A percentile compares a stretch with the other conserved stretches of the same genome.
Evolutionary conservation across 2,329 filamentous ascomycete genomes (phyloP).

Genomic region (Amauroascus verrucosus): DNA sequence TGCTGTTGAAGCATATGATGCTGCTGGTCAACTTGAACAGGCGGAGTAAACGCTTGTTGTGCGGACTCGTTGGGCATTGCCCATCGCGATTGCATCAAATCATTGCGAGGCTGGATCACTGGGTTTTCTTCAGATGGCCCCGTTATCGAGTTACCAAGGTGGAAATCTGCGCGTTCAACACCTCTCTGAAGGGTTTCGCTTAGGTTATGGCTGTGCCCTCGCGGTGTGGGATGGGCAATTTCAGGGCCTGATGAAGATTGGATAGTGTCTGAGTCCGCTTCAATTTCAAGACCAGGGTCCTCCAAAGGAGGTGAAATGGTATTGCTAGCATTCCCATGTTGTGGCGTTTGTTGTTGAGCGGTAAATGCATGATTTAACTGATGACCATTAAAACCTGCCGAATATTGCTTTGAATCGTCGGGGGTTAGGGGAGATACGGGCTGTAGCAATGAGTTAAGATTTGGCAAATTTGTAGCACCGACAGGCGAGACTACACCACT

Average conservation of each 20-base stretch:
- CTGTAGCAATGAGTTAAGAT: slow-evolving; percentile 42
- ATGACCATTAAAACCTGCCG: slow-evolving; percentile 20
- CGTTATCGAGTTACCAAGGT: slow-evolving; percentile 68
- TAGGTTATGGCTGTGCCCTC: slow-evolving; percentile 58
- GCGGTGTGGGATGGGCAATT: slow-evolving; percentile 52
- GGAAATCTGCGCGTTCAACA: slow-evolving; percentile 76
- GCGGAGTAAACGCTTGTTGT: slow-evolving; percentile 15
- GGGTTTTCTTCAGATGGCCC: slow-evolving; percentile 70
- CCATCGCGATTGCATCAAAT: slow-evolving; percentile 30
- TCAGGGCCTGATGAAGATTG: slow-evolving; percentile 25
- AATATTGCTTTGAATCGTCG: slow-evolving; percentile 38
- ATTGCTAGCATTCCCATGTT: slow-evolving; percentile 9
- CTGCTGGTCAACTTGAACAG: slow-evolving; percentile 14
- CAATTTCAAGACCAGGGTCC: slow-evolving; percentile 10
- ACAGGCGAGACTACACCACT: slow-evolving; percentile 49
- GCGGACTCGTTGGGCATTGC: slow-evolving; percentile 27
- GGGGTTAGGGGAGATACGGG: slow-evolving; percentile 54
- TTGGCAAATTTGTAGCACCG: slow-evolving; percentile 35
- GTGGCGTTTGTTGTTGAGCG: slow-evolving; percentile 23
- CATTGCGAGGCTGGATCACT: slow-evolving; percentile 21
- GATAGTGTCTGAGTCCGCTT: slow-evolving; percentile 15
- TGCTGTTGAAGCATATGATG: slow-evolving; percentile 27
- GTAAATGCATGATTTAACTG: slow-evolving; percentile 11
- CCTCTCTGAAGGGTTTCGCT: slow-evolving; percentile 72
- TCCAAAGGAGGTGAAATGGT: slow-evolving; percentile 13